phyloP scores from a whole-genome alignment of 331 rosid genomes.

The Spiraea crenata region DNA sequence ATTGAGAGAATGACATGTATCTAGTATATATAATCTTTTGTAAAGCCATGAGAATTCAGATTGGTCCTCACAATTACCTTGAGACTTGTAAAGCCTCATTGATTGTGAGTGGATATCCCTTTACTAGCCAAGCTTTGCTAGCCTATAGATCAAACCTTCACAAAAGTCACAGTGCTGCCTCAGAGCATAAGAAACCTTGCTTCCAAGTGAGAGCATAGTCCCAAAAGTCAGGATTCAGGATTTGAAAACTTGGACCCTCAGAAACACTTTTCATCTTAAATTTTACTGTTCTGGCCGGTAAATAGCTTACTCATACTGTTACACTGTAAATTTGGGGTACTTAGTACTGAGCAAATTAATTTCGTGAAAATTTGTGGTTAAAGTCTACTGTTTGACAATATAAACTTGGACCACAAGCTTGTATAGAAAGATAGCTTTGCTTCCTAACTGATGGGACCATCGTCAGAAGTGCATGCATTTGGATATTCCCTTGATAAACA shows the following conservation, averaged over 20 bases:
- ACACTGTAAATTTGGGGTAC: too few relatives aligned
- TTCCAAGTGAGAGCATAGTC: constrained; percentile 22
- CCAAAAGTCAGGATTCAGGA: neutral
- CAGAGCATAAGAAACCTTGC: constrained; percentile 30
- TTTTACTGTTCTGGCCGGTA: neutral
- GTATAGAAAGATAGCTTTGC: too few relatives aligned
- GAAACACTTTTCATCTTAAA: constrained; percentile 2
- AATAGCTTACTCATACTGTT: too few relatives aligned
- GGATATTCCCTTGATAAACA: too few relatives aligned
- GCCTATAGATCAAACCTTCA: constrained; percentile 5
- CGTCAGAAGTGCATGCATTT: neutral
- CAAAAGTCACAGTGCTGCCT: neutral
- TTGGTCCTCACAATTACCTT: neutral
- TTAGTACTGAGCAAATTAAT: too few relatives aligned
- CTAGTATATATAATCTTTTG: neutral
- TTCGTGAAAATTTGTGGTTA: too few relatives aligned
- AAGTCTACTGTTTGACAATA: too few relatives aligned
- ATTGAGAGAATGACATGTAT: constrained; percentile 6
- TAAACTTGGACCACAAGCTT: too few relatives aligned
- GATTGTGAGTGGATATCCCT: constrained; percentile 13
- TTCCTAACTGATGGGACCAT: neutral
- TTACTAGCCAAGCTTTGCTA: constrained; percentile 5
- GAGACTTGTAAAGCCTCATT: constrained; percentile 3
- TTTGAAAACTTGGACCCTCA: neutral
- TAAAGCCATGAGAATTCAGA: constrained; percentile 14